Evolutionary conservation across 352 stramenopile genomes (phyloP), one percentile per base, ranked within the genome.

Genomic region (Globisporangium lucens): DNA sequence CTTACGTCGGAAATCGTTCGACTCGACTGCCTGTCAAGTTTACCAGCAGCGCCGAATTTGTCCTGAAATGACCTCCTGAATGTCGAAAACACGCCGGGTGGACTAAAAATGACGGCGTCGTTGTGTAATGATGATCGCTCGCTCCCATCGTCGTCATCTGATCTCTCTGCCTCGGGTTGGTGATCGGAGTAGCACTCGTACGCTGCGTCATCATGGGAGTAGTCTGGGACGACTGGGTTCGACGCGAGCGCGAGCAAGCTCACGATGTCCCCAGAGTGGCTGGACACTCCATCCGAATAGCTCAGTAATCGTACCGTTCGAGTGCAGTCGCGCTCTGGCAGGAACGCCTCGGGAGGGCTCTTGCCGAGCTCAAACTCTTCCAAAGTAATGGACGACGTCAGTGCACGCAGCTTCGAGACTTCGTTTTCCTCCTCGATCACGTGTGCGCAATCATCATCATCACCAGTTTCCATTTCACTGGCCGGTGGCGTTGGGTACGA

Each of bases 361-460:
- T 63, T 75, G 29, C 81, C 79, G 38, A 75, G 71, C 29, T 86
- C 81, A 70, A 90, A 91, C 24, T 93, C 79, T 46, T 90, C 82
- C 8, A 90, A 51, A 22, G 81, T 90, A 29, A 90, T 80, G 0
- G 75, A 73, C 29, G 69, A 67, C 9, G 62, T 55, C 12, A 47
- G 52, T 7, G 29, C 62, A 33, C 27, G 36, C 22, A 66, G 61
- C 5, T 59, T 17, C 56, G 52, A 58, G 20, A 80, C 73, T 0
- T 85, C 73, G 8, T 80, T 58, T 24, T 24, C 55, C 29, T 60
- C 30, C 22, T n/a, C 8, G 2, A 15, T 59, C 17, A 49, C 41
- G 5, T 6, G 41, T 41, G 53, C 8, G 12, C 33, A 24, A 29
- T 43, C 20, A 58, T 41, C 61, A 9, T 59, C 38, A 30, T 46